Evolutionary conservation across 2,329 filamentous ascomycete species (phyloP).

Genomic region (Cordyceps militaris): DNA sequence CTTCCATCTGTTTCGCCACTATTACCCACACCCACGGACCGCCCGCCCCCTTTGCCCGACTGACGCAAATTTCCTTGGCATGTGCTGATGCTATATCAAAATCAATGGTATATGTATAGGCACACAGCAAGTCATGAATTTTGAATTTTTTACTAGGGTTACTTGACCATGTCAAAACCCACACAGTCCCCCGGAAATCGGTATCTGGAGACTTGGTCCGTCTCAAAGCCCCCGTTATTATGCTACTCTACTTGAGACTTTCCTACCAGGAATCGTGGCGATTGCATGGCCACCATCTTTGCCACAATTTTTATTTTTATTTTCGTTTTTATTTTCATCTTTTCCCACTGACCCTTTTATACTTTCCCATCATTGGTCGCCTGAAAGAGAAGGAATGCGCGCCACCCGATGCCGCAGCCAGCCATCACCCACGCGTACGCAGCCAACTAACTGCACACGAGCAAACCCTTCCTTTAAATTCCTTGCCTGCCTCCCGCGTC

Average conservation of each 20-base stretch:
- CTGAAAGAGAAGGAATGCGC: too few relatives aligned
- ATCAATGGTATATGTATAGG: not conserved
- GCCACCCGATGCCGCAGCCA: not conserved
- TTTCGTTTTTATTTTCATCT: not conserved
- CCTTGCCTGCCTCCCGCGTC: too few relatives aligned
- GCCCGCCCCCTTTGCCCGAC: not conserved
- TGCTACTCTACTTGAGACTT: not conserved
- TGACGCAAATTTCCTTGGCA: not conserved
- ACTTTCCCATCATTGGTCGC: not conserved
- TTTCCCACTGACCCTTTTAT: not conserved
- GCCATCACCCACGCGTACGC: not conserved
- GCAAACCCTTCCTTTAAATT: too few relatives aligned
- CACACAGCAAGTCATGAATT: not conserved
- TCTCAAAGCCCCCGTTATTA: not conserved
- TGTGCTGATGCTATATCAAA: not conserved
- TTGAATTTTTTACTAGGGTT: too few relatives aligned
- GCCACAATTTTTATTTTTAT: not conserved
- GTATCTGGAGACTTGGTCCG: not conserved
- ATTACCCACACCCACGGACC: too few relatives aligned
- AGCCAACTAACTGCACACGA: not conserved
- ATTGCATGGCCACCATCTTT: not conserved
- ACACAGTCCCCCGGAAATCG: not conserved
- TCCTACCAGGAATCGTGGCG: not conserved
- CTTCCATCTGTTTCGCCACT: not conserved
- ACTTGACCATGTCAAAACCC: too few relatives aligned